Percentiles rank a stretch among this genome's conserved stretches.
These are phyloP conservation scores for Spinellus fusiger DNA, from an alignment of 192 early-diverging fungal genomes.

Conservation along the genomic window DNA sequence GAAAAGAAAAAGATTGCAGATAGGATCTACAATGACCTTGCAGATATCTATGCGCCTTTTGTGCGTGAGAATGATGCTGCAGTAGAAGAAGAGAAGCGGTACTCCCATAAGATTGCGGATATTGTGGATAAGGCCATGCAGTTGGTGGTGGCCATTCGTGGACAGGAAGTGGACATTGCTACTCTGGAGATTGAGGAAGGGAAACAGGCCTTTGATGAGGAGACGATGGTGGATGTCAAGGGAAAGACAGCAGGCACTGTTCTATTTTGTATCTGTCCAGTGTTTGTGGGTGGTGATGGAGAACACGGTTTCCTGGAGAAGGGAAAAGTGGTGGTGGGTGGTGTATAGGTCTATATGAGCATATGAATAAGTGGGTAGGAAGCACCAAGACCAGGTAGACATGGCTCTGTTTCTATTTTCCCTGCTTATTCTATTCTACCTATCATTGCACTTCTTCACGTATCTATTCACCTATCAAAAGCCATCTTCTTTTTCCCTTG, in stretches of 20 bases:
- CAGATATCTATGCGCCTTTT: conserved; percentile 26
- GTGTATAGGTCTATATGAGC: background rate
- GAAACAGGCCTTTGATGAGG: conserved; percentile 27
- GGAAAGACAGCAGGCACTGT: conserved; percentile 25
- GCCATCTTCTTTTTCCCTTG: too few species aligned
- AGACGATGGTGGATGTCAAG: conserved; percentile 29
- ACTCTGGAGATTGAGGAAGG: conserved; percentile 27
- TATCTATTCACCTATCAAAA: too few species aligned
- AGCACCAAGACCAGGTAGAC: too few species aligned
- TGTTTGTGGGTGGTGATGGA: conserved; percentile 35
- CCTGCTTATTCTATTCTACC: too few species aligned
- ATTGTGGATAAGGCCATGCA: conserved; percentile 29
- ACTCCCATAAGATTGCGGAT: conserved; percentile 22
- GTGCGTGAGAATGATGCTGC: conserved; percentile 26
- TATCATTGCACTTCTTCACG: too few species aligned
- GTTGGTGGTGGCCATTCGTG: conserved; percentile 32
- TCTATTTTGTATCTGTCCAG: conserved; percentile 29
- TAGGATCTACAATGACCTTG: conserved; percentile 28
- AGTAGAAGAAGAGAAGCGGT: conserved; percentile 20
- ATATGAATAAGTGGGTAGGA: too few species aligned
- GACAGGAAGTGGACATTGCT: conserved; percentile 33
- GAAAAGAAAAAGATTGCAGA: conserved; percentile 19
- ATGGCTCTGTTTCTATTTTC: too few species aligned
- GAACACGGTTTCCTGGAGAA: conserved; percentile 40
- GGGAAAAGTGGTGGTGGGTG: conserved; percentile 29